Percentiles rank a stretch among this genome's conserved stretches.
Conservation (phyloP, 2,329 filamentous ascomycete species). For the Colletotrichum tropicale region DNA sequence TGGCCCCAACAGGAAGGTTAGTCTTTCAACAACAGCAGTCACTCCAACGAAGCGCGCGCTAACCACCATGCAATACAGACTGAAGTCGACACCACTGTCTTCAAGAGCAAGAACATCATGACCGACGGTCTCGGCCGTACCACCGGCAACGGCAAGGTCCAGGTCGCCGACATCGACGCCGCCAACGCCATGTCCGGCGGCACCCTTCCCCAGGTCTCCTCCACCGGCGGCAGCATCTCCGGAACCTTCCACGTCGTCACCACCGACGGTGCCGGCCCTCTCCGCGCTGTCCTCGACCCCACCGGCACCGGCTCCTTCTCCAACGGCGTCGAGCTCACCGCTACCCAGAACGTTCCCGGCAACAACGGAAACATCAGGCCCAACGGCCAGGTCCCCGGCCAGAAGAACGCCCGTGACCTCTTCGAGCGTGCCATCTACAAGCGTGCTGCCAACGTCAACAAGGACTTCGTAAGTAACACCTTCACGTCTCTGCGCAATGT, state of each 20-base stretch:
- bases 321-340: slow-evolving; percentile 28
- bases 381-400: slow-evolving; percentile 7
- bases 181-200: slow-evolving; percentile 40
- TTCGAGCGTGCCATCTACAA: slow-evolving; percentile 27
- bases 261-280: slow-evolving; percentile 43
- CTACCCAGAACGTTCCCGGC: slow-evolving; percentile 40
- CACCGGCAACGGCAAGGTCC: slow-evolving; percentile 38
- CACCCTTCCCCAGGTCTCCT: slow-evolving; percentile 43
- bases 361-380: slow-evolving; percentile 35
- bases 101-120: slow-evolving; percentile 35
- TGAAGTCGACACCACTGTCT: slow-evolving; percentile 51
- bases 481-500: neutral
- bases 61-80: slow-evolving; percentile 27
- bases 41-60: neutral
- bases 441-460: slow-evolving; percentile 34
- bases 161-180: slow-evolving; percentile 30
- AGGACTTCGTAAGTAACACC: slow-evolving; percentile 25
- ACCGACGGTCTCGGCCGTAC: slow-evolving; percentile 43
- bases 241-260: slow-evolving; percentile 45
- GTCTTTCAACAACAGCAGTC: neutral
- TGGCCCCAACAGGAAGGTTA: slow-evolving; percentile 38
- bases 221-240: slow-evolving; percentile 33
- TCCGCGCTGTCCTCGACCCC: slow-evolving; percentile 41
- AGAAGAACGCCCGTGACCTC: slow-evolving; percentile 10
- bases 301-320: slow-evolving; percentile 39